phyloP scores from a whole-genome alignment of 495 filamentous ascomycete species.

The Letharia lupina region DNA sequence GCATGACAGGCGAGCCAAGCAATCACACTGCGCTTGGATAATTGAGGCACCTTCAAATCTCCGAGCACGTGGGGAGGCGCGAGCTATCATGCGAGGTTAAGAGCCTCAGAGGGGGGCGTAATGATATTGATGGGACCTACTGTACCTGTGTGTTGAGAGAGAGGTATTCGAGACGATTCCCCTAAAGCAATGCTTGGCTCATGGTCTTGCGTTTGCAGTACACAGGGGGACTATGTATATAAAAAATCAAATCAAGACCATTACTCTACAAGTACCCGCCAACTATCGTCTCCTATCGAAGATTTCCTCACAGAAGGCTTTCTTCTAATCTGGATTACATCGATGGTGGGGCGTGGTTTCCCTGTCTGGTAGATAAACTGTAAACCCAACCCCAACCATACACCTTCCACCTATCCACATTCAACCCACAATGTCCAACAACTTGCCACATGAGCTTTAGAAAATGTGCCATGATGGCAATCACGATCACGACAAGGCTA shows the following conservation, averaged over 20 bases:
- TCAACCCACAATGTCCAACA: not conserved
- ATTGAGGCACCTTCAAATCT: constrained; percentile 13
- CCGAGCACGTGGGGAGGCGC: constrained; percentile 16
- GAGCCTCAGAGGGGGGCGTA: not conserved
- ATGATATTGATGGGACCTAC: not conserved
- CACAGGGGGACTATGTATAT: not conserved
- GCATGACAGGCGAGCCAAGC: constrained; percentile 11
- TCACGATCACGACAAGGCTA: not conserved
- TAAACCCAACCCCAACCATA: not conserved
- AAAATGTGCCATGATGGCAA: not conserved
- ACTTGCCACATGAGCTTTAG: not conserved
- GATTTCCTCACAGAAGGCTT: not conserved
- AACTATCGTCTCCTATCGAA: not conserved
- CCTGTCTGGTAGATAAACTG: not conserved
- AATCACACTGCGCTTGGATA: constrained; percentile 13
- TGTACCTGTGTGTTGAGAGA: not conserved
- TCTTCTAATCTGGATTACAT: not conserved
- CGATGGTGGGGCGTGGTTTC: not conserved
- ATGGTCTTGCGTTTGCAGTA: not conserved
- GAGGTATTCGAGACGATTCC: not conserved
- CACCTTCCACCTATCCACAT: not conserved
- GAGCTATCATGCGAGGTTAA: not conserved
- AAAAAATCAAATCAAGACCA: not conserved
- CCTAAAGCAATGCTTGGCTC: not conserved
- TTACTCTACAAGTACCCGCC: not conserved